Evolutionary conservation across 106 monocot genomes (phyloP).

Genomic region (Dioscorea zingiberensis): DNA sequence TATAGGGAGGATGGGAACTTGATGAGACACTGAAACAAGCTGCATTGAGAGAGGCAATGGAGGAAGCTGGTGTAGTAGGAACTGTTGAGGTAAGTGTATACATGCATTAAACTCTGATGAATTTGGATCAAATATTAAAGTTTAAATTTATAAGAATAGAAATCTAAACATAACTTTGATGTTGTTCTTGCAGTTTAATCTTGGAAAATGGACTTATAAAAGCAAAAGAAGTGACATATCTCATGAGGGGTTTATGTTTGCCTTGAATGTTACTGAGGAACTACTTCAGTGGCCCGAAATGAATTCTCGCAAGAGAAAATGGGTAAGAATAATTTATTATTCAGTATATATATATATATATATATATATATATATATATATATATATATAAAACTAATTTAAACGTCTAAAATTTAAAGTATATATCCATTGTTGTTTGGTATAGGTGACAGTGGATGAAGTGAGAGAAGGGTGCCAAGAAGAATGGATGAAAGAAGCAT

Average conservation of each 20-base stretch:
- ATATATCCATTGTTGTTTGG: background rate
- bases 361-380: no score
- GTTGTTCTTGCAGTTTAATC: background rate
- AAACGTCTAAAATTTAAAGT: background rate
- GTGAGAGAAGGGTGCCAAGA: background rate
- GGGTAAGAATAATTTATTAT: conserved; percentile 4
- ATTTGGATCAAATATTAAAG: no score
- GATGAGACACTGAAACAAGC: conserved; percentile 63
- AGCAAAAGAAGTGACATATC: conserved; percentile 2
- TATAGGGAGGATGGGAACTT: conserved; percentile 84
- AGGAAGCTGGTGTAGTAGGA: conserved; percentile 85
- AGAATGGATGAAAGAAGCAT: conserved; percentile 13
- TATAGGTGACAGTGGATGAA: conserved; percentile 4
- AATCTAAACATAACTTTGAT: no score
- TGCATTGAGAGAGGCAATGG: conserved; percentile 65
- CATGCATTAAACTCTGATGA: no score
- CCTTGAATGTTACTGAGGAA: conserved; percentile 1
- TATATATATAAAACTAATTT: no score
- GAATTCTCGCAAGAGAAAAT: conserved; percentile 4
- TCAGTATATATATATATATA: no score
- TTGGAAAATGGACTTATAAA: conserved; percentile 9
- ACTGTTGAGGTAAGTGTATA: conserved; percentile 30
- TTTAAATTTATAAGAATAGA: no score
- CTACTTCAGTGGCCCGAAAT: conserved; percentile 1
- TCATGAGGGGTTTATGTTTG: conserved; percentile 9